Evolutionary conservation across 2,329 filamentous ascomycete species (phyloP).

Genomic region (Sphaceloma murrayae): DNA sequence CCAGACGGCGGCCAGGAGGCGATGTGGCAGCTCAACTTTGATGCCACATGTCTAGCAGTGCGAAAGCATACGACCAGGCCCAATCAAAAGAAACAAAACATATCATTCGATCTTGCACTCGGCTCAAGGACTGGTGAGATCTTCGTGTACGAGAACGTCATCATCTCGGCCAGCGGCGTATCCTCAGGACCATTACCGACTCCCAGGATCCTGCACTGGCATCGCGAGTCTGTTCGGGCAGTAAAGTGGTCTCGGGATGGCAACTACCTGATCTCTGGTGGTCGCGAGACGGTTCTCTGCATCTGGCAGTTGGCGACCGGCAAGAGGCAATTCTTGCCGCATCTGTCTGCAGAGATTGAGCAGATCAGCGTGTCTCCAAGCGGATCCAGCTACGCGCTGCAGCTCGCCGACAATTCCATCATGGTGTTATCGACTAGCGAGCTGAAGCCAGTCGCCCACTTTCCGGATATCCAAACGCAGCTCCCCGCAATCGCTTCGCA

Average conservation of each 20-base stretch:
- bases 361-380: slow-evolving; percentile 71
- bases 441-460: slow-evolving; percentile 71
- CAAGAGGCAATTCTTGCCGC: slow-evolving; percentile 74
- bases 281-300: slow-evolving; percentile 78
- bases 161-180: slow-evolving; percentile 17
- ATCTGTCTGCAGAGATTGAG: slow-evolving; percentile 76
- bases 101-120: slow-evolving; percentile 59
- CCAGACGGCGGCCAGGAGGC: slow-evolving; percentile 34
- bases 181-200: slow-evolving; percentile 29
- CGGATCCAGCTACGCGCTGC: slow-evolving; percentile 73
- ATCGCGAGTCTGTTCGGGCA: slow-evolving; percentile 69
- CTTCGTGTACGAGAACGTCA: slow-evolving; percentile 56
- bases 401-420: slow-evolving; percentile 82
- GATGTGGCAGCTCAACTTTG: slow-evolving; percentile 48
- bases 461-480: slow-evolving; percentile 65
- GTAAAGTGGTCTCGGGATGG: slow-evolving; percentile 91
- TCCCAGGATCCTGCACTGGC: slow-evolving; percentile 76
- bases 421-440: slow-evolving; percentile 88
- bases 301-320: slow-evolving; percentile 89
- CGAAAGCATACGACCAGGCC: slow-evolving; percentile 27
- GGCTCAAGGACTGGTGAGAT: slow-evolving; percentile 70
- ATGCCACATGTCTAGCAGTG: slow-evolving; percentile 59
- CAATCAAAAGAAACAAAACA: slow-evolving; percentile 29
- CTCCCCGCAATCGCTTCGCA: slow-evolving; percentile 78
- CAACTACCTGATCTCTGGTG: slow-evolving; percentile 93